phyloP scores from a whole-genome alignment of 257 asterid species.

The Rhazya stricta region DNA sequence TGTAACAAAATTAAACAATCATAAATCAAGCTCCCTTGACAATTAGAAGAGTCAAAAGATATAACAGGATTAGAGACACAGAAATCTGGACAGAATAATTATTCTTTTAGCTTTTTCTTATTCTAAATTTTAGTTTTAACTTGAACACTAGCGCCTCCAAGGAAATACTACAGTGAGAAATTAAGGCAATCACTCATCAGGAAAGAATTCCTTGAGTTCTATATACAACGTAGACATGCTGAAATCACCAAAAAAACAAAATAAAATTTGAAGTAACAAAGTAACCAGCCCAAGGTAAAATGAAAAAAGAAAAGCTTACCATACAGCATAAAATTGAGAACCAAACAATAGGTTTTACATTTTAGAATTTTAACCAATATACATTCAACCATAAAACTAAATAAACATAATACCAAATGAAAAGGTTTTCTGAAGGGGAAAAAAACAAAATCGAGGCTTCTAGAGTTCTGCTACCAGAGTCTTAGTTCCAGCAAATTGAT shows the following conservation, averaged over 20 bases:
- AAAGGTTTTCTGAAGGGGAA: background rate
- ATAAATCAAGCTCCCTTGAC: background rate
- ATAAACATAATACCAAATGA: background rate
- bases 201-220: background rate
- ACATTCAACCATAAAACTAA: background rate
- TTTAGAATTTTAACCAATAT: background rate
- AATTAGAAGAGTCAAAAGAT: slow-evolving; percentile 4
- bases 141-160: background rate
- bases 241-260: background rate
- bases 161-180: background rate
- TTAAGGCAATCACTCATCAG: background rate
- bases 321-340: background rate
- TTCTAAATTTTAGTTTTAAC: background rate
- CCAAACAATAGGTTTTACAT: background rate
- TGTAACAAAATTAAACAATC: slow-evolving; percentile 28
- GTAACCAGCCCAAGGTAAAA: background rate
- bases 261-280: background rate
- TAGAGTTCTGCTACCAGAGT: background rate
- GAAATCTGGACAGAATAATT: background rate
- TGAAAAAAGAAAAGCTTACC: background rate
- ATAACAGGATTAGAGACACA: slow-evolving; percentile 2
- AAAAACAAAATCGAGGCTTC: background rate
- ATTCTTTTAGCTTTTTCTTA: background rate
- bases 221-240: background rate
- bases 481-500: background rate